Evolutionary conservation across 768 basidiomycete species (phyloP).

Genomic region (Phlegmacium glaucopus): DNA sequence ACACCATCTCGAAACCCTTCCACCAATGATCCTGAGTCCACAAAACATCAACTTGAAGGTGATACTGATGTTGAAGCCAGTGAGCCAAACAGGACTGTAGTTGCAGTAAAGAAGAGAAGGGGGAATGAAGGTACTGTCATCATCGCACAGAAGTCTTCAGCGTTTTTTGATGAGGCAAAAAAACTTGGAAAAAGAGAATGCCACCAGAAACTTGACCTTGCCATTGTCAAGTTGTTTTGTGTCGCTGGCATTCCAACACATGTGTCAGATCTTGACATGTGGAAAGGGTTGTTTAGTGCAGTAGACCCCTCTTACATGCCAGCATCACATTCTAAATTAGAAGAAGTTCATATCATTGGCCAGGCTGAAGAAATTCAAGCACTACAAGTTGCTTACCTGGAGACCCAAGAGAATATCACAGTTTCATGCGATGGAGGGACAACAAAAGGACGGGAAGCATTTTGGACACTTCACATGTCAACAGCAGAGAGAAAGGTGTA

Average conservation of each 20-base stretch:
- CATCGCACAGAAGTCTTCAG: background rate
- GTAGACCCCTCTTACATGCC: too few species aligned
- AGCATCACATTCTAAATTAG: too few species aligned
- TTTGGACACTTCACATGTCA: constrained; percentile 30
- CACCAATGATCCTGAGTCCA: background rate
- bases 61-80: too few species aligned
- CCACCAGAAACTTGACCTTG: background rate
- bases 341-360: too few species aligned
- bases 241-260: too few species aligned
- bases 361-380: too few species aligned
- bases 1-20: background rate
- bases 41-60: background rate
- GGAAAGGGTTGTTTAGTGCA: too few species aligned
- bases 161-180: background rate
- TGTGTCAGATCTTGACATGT: too few species aligned
- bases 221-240: too few species aligned
- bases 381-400: background rate
- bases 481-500: constrained; percentile 23
- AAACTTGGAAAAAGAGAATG: background rate
- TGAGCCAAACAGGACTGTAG: background rate
- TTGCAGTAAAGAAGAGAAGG: background rate
- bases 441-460: constrained; percentile 18
- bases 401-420: background rate
- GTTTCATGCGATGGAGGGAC: background rate
- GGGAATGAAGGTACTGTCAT: background rate